A percentile compares a stretch with the other conserved stretches of the same genome.
These are phyloP conservation scores for Coprinellus micaceus DNA, from an alignment of 768 basidiomycete species.

Conservation along the genomic window DNA sequence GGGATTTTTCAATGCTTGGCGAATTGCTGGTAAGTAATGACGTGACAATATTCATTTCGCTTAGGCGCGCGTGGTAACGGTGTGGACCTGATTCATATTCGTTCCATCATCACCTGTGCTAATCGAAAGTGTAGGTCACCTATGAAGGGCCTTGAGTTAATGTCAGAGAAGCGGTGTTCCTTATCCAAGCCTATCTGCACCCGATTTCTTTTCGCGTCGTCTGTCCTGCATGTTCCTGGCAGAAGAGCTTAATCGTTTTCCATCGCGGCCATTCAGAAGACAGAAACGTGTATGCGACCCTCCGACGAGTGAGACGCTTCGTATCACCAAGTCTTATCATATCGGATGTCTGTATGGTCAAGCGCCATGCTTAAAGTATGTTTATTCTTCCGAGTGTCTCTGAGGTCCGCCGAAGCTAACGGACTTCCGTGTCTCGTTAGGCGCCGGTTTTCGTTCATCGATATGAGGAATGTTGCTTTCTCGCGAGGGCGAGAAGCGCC, in stretches of 20 bases:
- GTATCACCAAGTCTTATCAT: neutral
- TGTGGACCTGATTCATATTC: neutral
- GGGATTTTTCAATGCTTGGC: neutral
- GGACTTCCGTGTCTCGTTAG: neutral
- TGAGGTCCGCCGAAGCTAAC: too few relatives aligned
- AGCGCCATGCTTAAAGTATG: neutral
- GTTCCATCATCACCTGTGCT: neutral
- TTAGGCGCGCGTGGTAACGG: neutral
- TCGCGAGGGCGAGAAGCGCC: too few relatives aligned
- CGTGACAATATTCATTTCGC: slow-evolving; percentile 1
- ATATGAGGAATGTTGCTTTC: too few relatives aligned
- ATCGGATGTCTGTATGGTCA: neutral
- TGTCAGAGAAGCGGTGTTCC: neutral
- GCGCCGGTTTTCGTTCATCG: neutral
- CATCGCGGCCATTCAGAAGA: neutral
- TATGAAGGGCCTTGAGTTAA: neutral
- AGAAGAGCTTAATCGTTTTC: neutral
- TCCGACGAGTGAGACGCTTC: neutral
- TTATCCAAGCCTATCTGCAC: neutral
- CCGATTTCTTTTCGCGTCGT: neutral
- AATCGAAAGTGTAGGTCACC: neutral
- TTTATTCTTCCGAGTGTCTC: neutral
- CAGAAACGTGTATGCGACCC: neutral
- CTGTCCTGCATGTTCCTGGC: neutral
- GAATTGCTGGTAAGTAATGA: neutral